These are phyloP conservation scores for Dactylellina drechsleri DNA, from an alignment of 2,329 filamentous ascomycete species.

Conservation along the genomic window DNA sequence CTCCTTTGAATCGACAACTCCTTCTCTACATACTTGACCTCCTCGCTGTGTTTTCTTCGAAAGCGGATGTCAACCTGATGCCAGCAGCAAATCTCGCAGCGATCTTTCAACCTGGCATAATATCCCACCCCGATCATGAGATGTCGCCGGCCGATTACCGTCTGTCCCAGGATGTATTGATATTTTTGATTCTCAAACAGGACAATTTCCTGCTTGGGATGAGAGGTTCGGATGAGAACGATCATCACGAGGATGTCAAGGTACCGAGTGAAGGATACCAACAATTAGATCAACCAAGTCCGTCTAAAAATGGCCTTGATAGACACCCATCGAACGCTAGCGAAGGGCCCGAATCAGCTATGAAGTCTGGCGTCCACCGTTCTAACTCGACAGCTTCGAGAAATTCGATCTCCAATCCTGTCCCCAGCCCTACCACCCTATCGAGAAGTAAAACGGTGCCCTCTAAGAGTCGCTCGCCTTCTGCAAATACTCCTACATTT, in stretches of 20 bases:
- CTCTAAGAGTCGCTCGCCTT: slow-evolving; percentile 82
- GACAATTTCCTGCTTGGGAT: slow-evolving; percentile 98
- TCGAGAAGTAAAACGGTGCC: slow-evolving; percentile 90
- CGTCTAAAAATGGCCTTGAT: slow-evolving; percentile 70
- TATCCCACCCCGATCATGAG: slow-evolving; percentile 92
- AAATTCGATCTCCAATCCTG: slow-evolving; percentile 67
- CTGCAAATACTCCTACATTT: slow-evolving; percentile 74
- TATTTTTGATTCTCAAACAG: slow-evolving; percentile 98
- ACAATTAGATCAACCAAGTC: slow-evolving; percentile 66
- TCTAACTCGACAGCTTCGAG: slow-evolving; percentile 95
- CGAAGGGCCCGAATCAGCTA: slow-evolving; percentile 84
- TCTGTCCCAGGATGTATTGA: slow-evolving; percentile 93
- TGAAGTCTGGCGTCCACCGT: slow-evolving; percentile 80
- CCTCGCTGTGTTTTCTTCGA: slow-evolving; percentile 94
- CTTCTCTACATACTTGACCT: slow-evolving; percentile 95
- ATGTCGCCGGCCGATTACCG: slow-evolving; percentile 96
- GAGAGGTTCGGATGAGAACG: slow-evolving; percentile 91
- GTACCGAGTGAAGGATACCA: slow-evolving; percentile 61
- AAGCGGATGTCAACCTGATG: slow-evolving; percentile 97
- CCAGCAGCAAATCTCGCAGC: slow-evolving; percentile 91
- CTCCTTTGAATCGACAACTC: slow-evolving; percentile 90
- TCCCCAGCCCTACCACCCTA: slow-evolving; percentile 70
- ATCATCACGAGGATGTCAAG: slow-evolving; percentile 77
- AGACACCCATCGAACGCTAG: slow-evolving; percentile 89
- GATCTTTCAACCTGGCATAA: slow-evolving; percentile 95